Evolutionary conservation across 805 yeast genomes (phyloP).

Genomic region (Ogataea parapolymorpha): DNA sequence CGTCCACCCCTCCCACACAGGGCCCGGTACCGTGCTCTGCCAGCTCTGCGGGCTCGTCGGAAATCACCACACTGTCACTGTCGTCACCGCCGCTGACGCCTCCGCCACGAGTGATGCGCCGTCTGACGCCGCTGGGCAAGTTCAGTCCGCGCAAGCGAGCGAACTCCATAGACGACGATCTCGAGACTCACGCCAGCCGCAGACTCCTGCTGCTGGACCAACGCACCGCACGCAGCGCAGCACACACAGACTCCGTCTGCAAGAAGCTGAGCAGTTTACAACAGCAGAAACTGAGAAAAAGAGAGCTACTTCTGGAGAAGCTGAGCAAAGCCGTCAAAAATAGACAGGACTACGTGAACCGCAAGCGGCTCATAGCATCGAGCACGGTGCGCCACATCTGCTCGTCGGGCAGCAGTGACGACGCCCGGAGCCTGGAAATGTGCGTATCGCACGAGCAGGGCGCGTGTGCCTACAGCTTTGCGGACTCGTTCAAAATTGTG

Average conservation of each 20-base stretch:
- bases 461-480: background rate
- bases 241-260: constrained; percentile 11
- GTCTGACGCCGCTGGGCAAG: constrained; percentile 25
- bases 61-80: constrained; percentile 10
- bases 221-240: constrained; percentile 7
- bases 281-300: constrained; percentile 5
- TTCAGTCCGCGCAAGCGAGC: constrained; percentile 18
- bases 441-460: background rate
- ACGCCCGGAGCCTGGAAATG: background rate
- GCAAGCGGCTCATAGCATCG: constrained; percentile 19
- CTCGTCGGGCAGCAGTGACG: constrained; percentile 1
- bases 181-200: constrained; percentile 16
- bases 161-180: constrained; percentile 17
- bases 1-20: constrained; percentile 9
- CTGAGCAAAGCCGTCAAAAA: constrained; percentile 17
- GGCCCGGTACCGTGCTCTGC: background rate
- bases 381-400: constrained; percentile 16
- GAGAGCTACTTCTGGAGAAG: constrained; percentile 12
- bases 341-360: constrained; percentile 15
- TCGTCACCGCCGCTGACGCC: constrained; percentile 25
- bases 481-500: constrained; percentile 5
- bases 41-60: constrained; percentile 8
- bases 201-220: constrained; percentile 16
- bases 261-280: constrained; percentile 7
- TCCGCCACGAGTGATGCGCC: constrained; percentile 20